phyloP scores from a whole-genome alignment of 2,329 filamentous ascomycete species.

The Fusarium oxysporum region DNA sequence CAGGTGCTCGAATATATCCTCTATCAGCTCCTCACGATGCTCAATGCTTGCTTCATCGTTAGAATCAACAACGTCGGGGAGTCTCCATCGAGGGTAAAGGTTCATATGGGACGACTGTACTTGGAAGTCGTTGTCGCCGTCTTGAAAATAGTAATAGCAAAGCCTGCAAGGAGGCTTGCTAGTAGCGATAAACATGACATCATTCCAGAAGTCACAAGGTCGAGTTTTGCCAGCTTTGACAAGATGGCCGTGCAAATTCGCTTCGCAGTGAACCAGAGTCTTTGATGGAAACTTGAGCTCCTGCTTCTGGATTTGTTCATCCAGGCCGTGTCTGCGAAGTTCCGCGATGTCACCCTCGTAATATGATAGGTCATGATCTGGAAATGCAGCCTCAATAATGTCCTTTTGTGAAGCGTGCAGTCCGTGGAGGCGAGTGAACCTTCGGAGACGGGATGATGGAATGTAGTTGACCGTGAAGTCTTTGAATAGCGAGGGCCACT shows the following conservation, averaged over 20 bases:
- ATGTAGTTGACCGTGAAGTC: slow-evolving; percentile 1
- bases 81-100: slow-evolving; percentile 5
- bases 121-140: slow-evolving; percentile 1
- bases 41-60: neutral
- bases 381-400: neutral
- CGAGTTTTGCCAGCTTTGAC: neutral
- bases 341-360: neutral
- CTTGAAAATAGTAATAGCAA: slow-evolving; percentile 7
- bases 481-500: slow-evolving; percentile 3
- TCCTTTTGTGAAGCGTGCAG: neutral
- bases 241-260: slow-evolving; percentile 3
- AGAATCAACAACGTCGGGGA: neutral
- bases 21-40: neutral
- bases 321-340: neutral
- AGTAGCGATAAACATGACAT: slow-evolving; percentile 5
- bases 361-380: neutral
- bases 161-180: slow-evolving; percentile 12
- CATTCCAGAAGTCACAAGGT: slow-evolving; percentile 1
- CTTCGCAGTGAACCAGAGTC: slow-evolving; percentile 4
- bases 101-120: slow-evolving; percentile 7
- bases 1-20: slow-evolving; percentile 7
- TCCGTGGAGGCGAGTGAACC: neutral
- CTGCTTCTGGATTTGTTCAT: neutral
- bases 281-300: neutral
- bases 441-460: neutral